Percentiles rank a stretch among this genome's conserved stretches.
Evolutionary conservation across 345 rosid species (phyloP).

Genomic region (Salix arbutifolia): DNA sequence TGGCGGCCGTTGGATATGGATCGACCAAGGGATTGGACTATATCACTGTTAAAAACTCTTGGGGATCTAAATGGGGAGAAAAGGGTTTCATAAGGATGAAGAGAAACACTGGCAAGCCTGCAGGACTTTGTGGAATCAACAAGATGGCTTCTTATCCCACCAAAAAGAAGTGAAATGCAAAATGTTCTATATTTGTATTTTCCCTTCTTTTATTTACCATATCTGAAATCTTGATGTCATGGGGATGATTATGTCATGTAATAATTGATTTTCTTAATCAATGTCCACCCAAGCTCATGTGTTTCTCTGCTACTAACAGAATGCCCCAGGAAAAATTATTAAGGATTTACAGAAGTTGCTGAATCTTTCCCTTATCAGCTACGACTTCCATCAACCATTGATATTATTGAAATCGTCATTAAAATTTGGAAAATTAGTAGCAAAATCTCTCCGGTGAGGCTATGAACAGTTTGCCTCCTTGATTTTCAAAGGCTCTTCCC

Average conservation of each 20-base stretch:
- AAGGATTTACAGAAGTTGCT: neutral
- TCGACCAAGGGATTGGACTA: slow-evolving; percentile 22
- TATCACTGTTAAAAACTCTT: slow-evolving; percentile 26
- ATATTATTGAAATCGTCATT: neutral
- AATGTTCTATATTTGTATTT: neutral
- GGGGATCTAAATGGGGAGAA: slow-evolving; percentile 35
- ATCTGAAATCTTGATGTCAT: neutral
- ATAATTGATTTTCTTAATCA: neutral
- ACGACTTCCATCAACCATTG: neutral
- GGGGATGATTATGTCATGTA: neutral
- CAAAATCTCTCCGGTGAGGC: neutral
- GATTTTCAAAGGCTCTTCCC: neutral
- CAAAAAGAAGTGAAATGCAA: slow-evolving; percentile 13
- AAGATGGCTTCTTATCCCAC: slow-evolving; percentile 36
- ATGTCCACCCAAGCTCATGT: neutral
- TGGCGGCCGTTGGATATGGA: slow-evolving; percentile 32
- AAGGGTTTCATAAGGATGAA: slow-evolving; percentile 27
- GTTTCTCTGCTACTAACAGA: neutral
- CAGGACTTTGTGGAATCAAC: slow-evolving; percentile 26
- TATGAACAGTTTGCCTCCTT: neutral
- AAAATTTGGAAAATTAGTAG: neutral
- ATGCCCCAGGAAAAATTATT: neutral
- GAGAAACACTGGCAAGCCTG: slow-evolving; percentile 26
- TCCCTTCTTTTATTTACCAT: neutral
- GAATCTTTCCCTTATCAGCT: too few relatives aligned